Evolutionary conservation across 257 asterid species (phyloP), one percentile per base, ranked within the genome.

Genomic region (Thymus quinquecostatus): DNA sequence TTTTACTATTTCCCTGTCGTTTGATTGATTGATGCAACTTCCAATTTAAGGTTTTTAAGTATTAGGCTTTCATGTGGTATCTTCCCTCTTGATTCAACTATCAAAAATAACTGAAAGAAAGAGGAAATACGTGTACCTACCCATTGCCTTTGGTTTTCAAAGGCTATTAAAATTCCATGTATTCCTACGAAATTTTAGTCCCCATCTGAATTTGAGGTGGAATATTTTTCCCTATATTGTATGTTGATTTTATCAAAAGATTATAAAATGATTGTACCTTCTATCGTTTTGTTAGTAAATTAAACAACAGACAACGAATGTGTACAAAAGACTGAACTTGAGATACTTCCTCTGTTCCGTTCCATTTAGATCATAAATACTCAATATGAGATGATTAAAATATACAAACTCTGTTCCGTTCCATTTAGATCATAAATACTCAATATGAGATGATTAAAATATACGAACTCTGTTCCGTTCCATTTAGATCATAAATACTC

Each of bases 171-270:
- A 58, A 34, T 68, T 66, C 61, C 13, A 50, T 68, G 41, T 56
- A 44, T 71, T 59, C 36, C 47, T 68, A 21, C 51, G 56, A 30
- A 70, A 44, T 62, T 54, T 53, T 38, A 43, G 68, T 69, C 64
- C 8, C 64, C 8, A 68, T 49, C 40, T 21, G 40, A 27, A 2
- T 11, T 60, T 63, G 40, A 38, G 41, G 41, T 38, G 41, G 5
- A 38, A 5, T 8, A 1, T 44, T 63, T 63, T 28, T 45, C 66
- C 36, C 2, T 7, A 11, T 60, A 60, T n/a, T 32, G 13, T 28
- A 1, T 47, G n/a, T 5, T 7, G 41, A 0, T 27, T 54, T 54
- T 27, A 28, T 54, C 1, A 7, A 21, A 1, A 27, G 1, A 27
- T 27, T 21, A 6, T 53, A 0, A 38, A 38, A 38, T 38, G 4